Evolutionary conservation across 1,139 yeast genomes (phyloP).

Genomic region (Blastobotrys serpentis): DNA sequence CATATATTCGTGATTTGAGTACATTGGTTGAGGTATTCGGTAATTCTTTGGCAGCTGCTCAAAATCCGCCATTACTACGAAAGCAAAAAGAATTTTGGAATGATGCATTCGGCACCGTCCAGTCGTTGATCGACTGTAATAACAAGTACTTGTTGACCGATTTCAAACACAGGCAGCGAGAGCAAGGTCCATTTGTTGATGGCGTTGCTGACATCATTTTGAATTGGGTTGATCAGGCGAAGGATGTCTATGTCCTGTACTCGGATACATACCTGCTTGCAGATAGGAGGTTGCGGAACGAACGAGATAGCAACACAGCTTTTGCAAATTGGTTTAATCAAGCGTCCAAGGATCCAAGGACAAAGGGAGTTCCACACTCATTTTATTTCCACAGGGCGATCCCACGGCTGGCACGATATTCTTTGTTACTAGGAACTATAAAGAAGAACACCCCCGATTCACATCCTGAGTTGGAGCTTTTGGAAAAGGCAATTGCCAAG

Average conservation of each 20-base stretch:
- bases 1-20: slow-evolving; percentile 66
- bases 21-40: slow-evolving; percentile 63
- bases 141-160: slow-evolving; percentile 57
- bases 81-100: slow-evolving; percentile 55
- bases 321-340: slow-evolving; percentile 51
- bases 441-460: slow-evolving; percentile 49
- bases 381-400: slow-evolving; percentile 74
- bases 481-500: slow-evolving; percentile 54
- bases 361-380: slow-evolving; percentile 54
- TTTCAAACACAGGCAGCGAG: slow-evolving; percentile 46
- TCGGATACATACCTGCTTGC: slow-evolving; percentile 45
- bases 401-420: slow-evolving; percentile 69
- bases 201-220: slow-evolving; percentile 64
- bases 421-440: slow-evolving; percentile 64
- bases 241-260: slow-evolving; percentile 55
- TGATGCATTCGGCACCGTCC: slow-evolving; percentile 61
- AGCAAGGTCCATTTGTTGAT: slow-evolving; percentile 66
- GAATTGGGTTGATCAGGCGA: slow-evolving; percentile 65
- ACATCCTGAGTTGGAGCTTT: slow-evolving; percentile 55
- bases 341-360: slow-evolving; percentile 46
- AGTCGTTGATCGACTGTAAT: slow-evolving; percentile 61
- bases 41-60: slow-evolving; percentile 42
- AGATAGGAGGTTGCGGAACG: slow-evolving; percentile 37
- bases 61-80: slow-evolving; percentile 45
- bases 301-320: slow-evolving; percentile 46